Base-by-base conservation (phyloP, 345 rosid genomes). In the Clarkia xantiana region DNA sequence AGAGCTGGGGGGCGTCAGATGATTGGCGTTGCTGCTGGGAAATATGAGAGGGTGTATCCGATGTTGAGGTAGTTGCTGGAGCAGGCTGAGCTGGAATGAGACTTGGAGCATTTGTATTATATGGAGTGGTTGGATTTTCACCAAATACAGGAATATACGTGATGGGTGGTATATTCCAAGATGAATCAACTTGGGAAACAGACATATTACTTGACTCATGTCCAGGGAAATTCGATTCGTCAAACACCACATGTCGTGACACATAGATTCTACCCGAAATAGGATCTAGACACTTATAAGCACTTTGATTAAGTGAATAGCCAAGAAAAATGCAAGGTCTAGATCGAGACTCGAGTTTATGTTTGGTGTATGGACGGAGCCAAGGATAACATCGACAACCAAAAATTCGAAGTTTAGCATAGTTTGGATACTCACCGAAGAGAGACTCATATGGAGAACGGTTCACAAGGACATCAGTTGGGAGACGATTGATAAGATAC, bases 401-500 rank as follows among this genome's bases (percentile, higher is more conserved):
- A 3, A 51, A 29, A 16, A 51, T 18, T 51, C n/a, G 18, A 13
- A 51, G 23, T 14, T 2, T 5, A 15, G 9, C 6, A 18, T 47
- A 47, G 16, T 47, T 18, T 16, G 50, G 50, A 10, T 7, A 23
- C 3, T 3, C n/a, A n/a, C 41, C 17, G 7, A 51, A 59, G 10
- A 51, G 44, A 7, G 14, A 0, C 1, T 51, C 29, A 52, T 22
- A 51, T 25, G 44, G 17, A 3, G 63, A 43, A 11, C 18, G 15
- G 29, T 18, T 6, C 22, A 20, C 23, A 10, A 59, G 29, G 10
- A 44, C 16, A 6, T 38, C 11, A 16, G 40, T 51, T 1, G 49
- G 44, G 6, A 44, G 29, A 7, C 23, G 0, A 20, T 43, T 59
- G 11, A 58, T 42, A 5, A 58, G 40, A 51, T 50, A 59, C 11